Base-by-base conservation (phyloP, 768 basidiomycete species). In the Xerocomellus dryophilus region DNA sequence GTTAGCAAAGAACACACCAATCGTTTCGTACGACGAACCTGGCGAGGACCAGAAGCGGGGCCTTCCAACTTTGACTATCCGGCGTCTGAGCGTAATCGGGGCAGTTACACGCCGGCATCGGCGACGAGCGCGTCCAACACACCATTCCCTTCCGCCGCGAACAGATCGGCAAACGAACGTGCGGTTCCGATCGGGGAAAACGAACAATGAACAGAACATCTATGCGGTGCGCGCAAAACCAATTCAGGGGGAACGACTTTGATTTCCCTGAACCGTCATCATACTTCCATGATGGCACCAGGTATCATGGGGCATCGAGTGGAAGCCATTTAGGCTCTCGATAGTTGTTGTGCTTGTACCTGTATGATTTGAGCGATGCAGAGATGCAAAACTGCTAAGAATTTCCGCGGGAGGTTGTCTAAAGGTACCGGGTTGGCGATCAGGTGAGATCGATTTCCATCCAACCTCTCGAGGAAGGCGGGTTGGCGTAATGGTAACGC, bases 401-500 rank as follows among this genome's bases (percentile, higher is more conserved):
- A 25, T 6, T 25, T 23, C 25, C 25, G 25, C 25, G 5, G 25
- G 25, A 25, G 25, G 25, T 25, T 27, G 27, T 8, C 8, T 29
- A 29, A 23, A 6, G 29, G 9, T 6, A n/a, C 35, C 7, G 36
- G 17, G n/a, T 38, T 38, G 36, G 36, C 17, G n/a, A 38, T 34
- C 14, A 10, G 29, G 9, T 10, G 34, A 35, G 34, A 38, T 38
- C 4, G 17, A 9, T n/a, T n/a, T 7, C 11, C 20, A 2, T 7
- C 23, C 23, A 17, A 1, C 4, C 1, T 21, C 2, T 27, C 11
- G 20, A 3, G 4, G 2, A 44, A 20, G 78, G 77, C 78, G 78
- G 77, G 74, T 78, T 81, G 78, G 79, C 80, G 79, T 78, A 80
- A 80, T 81, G 80, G 80, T 76, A 81, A 79, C 80, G 79, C 78